A percentile compares a stretch with the other conserved stretches of the same genome.
Conservation (phyloP, 768 basidiomycete species). For the Tricholoma sp. region DNA sequence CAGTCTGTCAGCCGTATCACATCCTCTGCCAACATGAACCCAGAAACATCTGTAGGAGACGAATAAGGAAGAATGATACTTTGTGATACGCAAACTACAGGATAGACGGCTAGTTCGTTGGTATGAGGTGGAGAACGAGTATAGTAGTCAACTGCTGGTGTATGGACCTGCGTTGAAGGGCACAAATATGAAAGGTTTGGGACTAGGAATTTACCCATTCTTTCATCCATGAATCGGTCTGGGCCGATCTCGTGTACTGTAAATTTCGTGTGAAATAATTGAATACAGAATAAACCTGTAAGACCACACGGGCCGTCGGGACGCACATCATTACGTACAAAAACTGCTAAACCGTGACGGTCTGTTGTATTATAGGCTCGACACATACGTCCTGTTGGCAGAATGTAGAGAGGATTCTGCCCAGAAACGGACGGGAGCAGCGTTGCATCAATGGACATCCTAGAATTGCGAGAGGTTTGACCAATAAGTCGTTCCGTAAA, state of each 20-base stretch:
- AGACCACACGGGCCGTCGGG: slow-evolving; percentile 51
- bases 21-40: no score
- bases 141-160: slow-evolving; percentile 35
- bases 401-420: slow-evolving; percentile 1
- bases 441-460: not conserved
- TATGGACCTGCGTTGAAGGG: slow-evolving; percentile 63
- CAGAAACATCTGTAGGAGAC: slow-evolving; percentile 48
- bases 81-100: slow-evolving; percentile 46
- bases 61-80: slow-evolving; percentile 49
- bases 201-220: slow-evolving; percentile 6
- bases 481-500: not conserved
- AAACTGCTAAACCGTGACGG: not conserved
- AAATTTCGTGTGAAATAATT: not conserved
- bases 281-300: not conserved
- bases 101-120: not conserved
- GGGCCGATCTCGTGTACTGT: slow-evolving; percentile 59
- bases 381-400: not conserved
- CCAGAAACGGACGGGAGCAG: not conserved
- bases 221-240: slow-evolving; percentile 21
- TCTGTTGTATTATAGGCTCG: not conserved
- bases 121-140: slow-evolving; percentile 13
- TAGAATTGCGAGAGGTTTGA: not conserved
- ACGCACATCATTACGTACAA: slow-evolving; percentile 28
- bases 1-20: no score
- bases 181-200: slow-evolving; percentile 65